Evolutionary conservation across 78 protist genomes (phyloP), one percentile per base, ranked within the genome.

Genomic region (Pigoraptor vietnamica): DNA sequence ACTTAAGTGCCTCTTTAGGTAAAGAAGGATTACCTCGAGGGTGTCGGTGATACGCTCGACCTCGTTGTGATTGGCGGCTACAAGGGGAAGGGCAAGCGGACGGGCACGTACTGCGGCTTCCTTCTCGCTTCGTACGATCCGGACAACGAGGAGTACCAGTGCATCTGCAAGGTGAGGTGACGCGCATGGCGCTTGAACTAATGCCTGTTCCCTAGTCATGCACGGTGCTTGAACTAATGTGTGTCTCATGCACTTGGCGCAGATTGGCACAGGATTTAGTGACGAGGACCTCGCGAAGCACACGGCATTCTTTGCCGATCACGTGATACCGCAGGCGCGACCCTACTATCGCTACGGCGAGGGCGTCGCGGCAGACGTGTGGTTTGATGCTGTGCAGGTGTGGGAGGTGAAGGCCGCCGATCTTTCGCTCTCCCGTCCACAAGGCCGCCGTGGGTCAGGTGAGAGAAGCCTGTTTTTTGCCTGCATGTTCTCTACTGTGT

Each of bases 91-190:
- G 95, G 95, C 19, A 99, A 98, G 94, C 94, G 99, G 33, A 96
- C 99, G 2, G 99, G 99, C 32, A 87, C 23, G 38, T 97, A 91
- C 90, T 99, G 99, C 56, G 99, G 95, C 24, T 99, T 92, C 84
- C 94, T 99, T 36, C 91, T 98, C 24, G 99, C 99, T 0, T 97
- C 98, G 87, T 98, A 97, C 94, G 95, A 98, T 93, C 92, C 38
- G 1, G 98, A 98, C 33, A 40, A n/a, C 2, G 99, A 98, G 67
- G 94, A 83, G 34, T 98, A 87, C 89, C 99, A 98, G 93, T 34
- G 97, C 35, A 84, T 98, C 67, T 97, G 99, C 92, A 98, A 98
- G 94, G 95, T 91, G 36, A 36, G 91, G 37, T 1, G 2, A 10
- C 2, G 29, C 23, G n/a, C 32, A 23, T 89, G 37, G 23, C 19